These are phyloP conservation scores for Phytophthora capsici DNA, from an alignment of 352 stramenopile species.

Conservation along the genomic window DNA sequence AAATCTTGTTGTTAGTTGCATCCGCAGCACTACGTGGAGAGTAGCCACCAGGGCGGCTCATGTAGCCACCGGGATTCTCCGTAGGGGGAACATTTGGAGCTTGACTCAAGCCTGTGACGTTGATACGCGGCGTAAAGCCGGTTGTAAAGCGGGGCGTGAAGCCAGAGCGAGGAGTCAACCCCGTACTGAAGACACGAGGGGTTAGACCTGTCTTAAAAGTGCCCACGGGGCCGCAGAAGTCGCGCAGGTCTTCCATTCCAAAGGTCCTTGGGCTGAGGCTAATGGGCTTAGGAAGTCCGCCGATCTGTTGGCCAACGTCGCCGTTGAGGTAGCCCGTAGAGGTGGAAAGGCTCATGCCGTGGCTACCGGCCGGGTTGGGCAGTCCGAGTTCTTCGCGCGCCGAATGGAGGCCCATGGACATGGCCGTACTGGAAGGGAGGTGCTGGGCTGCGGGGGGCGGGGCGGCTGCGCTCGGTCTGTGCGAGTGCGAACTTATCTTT, in stretches of 20 bases:
- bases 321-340: conserved; percentile 43
- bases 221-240: conserved; percentile 81
- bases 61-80: conserved; percentile 49
- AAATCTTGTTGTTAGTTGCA: conserved; percentile 73
- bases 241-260: conserved; percentile 84
- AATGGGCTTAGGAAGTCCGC: conserved; percentile 67
- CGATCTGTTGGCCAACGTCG: conserved; percentile 40
- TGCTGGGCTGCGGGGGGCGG: conserved; percentile 13
- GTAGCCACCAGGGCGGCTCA: conserved; percentile 45
- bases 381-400: conserved; percentile 75
- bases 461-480: conserved; percentile 41
- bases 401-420: conserved; percentile 79
- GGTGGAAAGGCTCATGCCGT: conserved; percentile 39
- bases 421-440: conserved; percentile 35
- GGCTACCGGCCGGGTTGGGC: conserved; percentile 49
- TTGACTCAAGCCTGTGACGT: conserved; percentile 51
- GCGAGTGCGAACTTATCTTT: conserved; percentile 44
- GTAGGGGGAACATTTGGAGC: conserved; percentile 44
- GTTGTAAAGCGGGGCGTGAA: conserved; percentile 85
- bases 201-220: conserved; percentile 87
- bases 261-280: conserved; percentile 81
- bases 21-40: conserved; percentile 62
- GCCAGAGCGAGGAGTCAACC: conserved; percentile 78
- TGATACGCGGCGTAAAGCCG: conserved; percentile 80
- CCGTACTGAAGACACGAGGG: conserved; percentile 81